These are phyloP conservation scores for Agapanthus africanus DNA, from an alignment of 106 monocot species.

Conservation along the genomic window DNA sequence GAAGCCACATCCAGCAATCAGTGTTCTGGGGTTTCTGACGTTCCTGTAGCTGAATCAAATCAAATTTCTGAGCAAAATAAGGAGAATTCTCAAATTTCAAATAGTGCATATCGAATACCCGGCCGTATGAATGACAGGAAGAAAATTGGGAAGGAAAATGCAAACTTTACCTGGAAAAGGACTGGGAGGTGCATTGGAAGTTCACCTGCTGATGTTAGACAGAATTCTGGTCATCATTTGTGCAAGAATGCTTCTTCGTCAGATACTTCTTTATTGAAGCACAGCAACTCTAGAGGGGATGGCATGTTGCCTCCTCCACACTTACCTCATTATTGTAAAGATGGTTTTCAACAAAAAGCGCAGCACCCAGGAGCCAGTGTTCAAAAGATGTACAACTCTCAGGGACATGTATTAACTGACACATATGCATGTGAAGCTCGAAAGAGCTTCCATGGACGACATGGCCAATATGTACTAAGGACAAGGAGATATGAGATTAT, in stretches of 20 bases:
- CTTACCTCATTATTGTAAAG: not conserved
- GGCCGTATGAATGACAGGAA: not conserved
- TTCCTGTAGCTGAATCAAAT: not conserved
- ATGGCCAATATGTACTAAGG: constrained; percentile 1
- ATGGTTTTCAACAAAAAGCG: not conserved
- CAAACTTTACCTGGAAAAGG: constrained; percentile 14
- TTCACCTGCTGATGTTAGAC: not conserved
- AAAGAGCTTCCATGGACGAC: constrained; percentile 1
- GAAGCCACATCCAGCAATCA: not conserved
- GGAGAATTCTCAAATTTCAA: constrained; percentile 5
- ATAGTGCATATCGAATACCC: not conserved
- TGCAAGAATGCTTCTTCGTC: not conserved
- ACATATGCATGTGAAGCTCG: not conserved
- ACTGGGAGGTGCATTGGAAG: constrained; percentile 9
- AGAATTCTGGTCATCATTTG: not conserved
- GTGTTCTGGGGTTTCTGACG: not conserved
- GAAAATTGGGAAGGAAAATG: constrained; percentile 19
- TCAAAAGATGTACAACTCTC: constrained; percentile 1
- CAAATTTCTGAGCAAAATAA: not conserved
- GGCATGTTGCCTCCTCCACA: constrained; percentile 9
- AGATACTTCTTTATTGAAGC: not conserved
- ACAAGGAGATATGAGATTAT: not conserved
- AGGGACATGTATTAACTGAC: not conserved
- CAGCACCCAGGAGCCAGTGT: not conserved
- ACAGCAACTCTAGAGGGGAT: not conserved